These are phyloP conservation scores for Calonectria hongkongensis DNA, from an alignment of 2,329 filamentous ascomycete species.

Conservation along the genomic window DNA sequence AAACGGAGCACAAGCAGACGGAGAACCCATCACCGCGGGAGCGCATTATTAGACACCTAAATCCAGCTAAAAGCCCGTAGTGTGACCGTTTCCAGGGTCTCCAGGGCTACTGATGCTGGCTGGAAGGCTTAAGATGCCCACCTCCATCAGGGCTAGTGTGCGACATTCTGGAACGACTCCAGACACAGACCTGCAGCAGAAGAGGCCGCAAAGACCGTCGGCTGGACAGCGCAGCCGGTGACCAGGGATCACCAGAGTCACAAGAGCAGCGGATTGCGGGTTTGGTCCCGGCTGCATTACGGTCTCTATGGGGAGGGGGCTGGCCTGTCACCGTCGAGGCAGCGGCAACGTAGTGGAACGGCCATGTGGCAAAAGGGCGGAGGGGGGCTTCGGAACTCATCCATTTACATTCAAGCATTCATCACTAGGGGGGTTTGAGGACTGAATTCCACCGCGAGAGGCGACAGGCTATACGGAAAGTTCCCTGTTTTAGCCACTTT, in stretches of 20 bases:
- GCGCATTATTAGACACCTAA: constrained; percentile 24
- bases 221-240: constrained; percentile 16
- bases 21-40: background rate
- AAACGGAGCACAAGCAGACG: constrained; percentile 28
- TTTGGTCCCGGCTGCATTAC: constrained; percentile 1
- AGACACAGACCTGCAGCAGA: constrained; percentile 17
- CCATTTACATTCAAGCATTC: constrained; percentile 15
- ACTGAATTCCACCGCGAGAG: constrained; percentile 7
- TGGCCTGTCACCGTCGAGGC: constrained; percentile 12
- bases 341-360: constrained; percentile 29
- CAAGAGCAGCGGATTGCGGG: background rate
- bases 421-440: background rate
- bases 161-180: constrained; percentile 34
- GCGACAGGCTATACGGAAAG: background rate
- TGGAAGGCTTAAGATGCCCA: background rate
- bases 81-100: constrained; percentile 7
- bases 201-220: constrained; percentile 8
- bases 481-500: constrained; percentile 11
- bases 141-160: constrained; percentile 35
- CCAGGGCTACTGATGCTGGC: constrained; percentile 10
- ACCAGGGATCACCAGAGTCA: background rate
- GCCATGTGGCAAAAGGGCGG: constrained; percentile 13
- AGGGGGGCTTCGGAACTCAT: background rate
- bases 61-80: constrained; percentile 31
- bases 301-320: constrained; percentile 1